phyloP scores from a whole-genome alignment of 495 filamentous ascomycete species.

The Penicillium canariense region DNA sequence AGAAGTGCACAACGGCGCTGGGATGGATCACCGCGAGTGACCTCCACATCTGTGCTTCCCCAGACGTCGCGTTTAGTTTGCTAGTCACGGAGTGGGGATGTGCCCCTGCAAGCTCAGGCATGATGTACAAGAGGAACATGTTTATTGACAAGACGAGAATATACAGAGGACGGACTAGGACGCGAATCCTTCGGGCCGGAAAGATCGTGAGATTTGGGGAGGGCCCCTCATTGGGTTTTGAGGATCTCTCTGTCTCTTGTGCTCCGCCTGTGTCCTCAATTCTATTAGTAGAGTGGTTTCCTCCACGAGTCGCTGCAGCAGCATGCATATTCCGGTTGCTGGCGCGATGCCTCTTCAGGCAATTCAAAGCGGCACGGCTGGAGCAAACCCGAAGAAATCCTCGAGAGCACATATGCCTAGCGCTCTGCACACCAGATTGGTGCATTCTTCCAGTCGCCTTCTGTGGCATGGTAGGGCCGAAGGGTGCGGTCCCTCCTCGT shows the following conservation, averaged over 20 bases:
- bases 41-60: conserved; percentile 19
- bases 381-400: background rate
- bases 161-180: background rate
- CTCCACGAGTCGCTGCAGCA: background rate
- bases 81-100: background rate
- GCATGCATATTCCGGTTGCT: conserved; percentile 2
- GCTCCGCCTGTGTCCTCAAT: too few species aligned
- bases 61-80: conserved; percentile 3
- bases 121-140: background rate
- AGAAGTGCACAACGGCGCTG: conserved; percentile 13
- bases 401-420: background rate
- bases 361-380: conserved; percentile 8
- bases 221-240: too few species aligned
- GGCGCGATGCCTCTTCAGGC: conserved; percentile 1
- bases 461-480: too few species aligned
- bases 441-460: conserved; percentile 5
- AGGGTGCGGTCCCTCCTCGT: too few species aligned
- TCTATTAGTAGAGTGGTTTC: background rate
- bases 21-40: conserved; percentile 13
- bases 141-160: conserved; percentile 1
- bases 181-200: background rate
- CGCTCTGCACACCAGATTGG: conserved; percentile 2
- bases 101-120: background rate
- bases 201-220: background rate
- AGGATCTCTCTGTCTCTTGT: too few species aligned